Conservation (phyloP, 768 basidiomycete species). For the Pholiota microspora region DNA sequence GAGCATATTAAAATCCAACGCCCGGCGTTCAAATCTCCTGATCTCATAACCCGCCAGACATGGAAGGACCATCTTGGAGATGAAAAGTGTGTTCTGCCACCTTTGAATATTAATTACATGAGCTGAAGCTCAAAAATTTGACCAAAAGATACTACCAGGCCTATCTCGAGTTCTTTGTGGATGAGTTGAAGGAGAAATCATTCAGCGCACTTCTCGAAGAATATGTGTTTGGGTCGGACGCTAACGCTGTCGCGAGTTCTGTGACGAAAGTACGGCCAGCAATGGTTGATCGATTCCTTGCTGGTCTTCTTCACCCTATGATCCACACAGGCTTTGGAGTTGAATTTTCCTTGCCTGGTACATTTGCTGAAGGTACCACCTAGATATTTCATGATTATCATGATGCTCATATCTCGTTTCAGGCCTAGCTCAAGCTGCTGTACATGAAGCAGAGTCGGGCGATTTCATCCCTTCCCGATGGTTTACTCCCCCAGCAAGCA, state of each 20-base stretch:
- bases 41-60: constrained; percentile 41
- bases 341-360: constrained; percentile 46
- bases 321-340: constrained; percentile 55
- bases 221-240: constrained; percentile 50
- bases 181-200: constrained; percentile 37
- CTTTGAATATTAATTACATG: not conserved
- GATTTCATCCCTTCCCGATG: constrained; percentile 7
- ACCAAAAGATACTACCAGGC: constrained; percentile 43
- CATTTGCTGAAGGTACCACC: constrained; percentile 17
- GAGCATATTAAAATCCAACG: constrained; percentile 32
- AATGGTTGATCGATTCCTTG: constrained; percentile 43
- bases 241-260: constrained; percentile 34
- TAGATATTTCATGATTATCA: not conserved
- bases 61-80: constrained; percentile 58
- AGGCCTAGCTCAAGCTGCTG: constrained; percentile 19
- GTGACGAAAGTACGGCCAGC: constrained; percentile 30
- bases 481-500: constrained; percentile 1
- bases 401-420: not conserved
- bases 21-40: constrained; percentile 40
- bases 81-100: constrained; percentile 35
- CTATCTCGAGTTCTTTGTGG: constrained; percentile 50
- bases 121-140: constrained; percentile 19
- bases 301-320: constrained; percentile 56
- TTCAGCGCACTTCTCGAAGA: constrained; percentile 44
- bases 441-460: constrained; percentile 6